Conservation (phyloP, 192 early-diverging fungal species). For the Rhizophagus prolifer region DNA sequence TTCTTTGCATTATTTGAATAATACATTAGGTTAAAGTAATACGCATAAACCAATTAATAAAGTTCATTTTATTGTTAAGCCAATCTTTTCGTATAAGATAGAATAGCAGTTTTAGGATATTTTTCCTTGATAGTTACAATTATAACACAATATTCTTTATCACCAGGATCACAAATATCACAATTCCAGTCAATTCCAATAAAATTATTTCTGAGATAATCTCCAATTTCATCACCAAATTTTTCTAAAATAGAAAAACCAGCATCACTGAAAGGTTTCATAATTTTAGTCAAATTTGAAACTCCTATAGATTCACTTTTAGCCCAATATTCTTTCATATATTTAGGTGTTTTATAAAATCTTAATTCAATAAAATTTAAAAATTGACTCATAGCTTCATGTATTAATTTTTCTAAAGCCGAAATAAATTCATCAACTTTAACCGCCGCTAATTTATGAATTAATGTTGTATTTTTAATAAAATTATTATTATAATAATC, state of each 20-base stretch:
- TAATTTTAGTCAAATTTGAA: neutral
- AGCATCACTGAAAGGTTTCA: neutral
- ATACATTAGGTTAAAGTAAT: no score
- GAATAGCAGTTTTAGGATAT: neutral
- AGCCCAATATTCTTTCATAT: conserved; percentile 7
- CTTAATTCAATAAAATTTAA: neutral
- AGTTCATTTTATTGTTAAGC: neutral
- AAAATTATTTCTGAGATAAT: neutral
- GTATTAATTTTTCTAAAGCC: neutral
- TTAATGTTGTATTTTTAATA: neutral
- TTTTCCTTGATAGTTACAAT: neutral
- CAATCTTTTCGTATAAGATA: neutral
- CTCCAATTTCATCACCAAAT: neutral
- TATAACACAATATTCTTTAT: neutral
- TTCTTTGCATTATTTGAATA: no score
- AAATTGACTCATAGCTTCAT: neutral
- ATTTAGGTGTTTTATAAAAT: neutral
- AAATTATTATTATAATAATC: neutral
- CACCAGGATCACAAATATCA: neutral
- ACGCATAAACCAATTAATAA: no score
- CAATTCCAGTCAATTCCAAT: neutral
- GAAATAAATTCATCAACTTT: conserved; percentile 12
- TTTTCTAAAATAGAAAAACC: neutral
- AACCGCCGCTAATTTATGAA: neutral
- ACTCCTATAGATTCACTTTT: neutral